Evolutionary conservation across 1,284 basidiomycete species (phyloP).

Genomic region (Naganishia liquefaciens): DNA sequence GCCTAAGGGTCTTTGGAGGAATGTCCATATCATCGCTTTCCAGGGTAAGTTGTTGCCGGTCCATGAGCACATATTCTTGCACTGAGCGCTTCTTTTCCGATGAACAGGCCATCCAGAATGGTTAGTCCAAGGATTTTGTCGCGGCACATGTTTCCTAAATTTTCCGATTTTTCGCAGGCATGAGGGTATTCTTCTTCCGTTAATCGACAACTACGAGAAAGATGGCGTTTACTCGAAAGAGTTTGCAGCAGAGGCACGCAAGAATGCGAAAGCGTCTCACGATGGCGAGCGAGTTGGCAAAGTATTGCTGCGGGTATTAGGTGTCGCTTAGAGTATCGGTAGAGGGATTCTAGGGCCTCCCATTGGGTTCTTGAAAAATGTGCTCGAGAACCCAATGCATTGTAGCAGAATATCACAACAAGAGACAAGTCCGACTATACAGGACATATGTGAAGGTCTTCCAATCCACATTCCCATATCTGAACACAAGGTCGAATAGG

Average conservation of each 20-base stretch:
- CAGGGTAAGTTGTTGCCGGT: constrained; percentile 32
- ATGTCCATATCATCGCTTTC: constrained; percentile 38
- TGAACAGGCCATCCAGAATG: constrained; percentile 38
- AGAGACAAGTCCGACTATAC: too few species aligned
- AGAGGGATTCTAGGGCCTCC: too few species aligned
- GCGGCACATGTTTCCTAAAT: neutral
- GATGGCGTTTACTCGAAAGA: constrained; percentile 37
- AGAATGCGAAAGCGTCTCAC: constrained; percentile 34
- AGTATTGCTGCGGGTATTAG: constrained; percentile 34
- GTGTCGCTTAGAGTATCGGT: constrained; percentile 26
- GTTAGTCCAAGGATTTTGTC: constrained; percentile 20
- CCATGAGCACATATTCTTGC: neutral
- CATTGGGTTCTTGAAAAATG: too few species aligned
- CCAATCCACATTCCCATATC: too few species aligned
- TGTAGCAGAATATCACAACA: too few species aligned
- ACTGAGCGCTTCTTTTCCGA: neutral
- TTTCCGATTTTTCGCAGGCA: constrained; percentile 27
- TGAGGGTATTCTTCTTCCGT: constrained; percentile 34
- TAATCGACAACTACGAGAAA: constrained; percentile 36
- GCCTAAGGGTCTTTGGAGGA: constrained; percentile 37
- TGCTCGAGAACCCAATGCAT: too few species aligned
- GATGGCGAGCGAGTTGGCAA: constrained; percentile 33
- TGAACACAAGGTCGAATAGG: too few species aligned
- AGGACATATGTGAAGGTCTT: too few species aligned
- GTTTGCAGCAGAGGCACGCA: constrained; percentile 35